Evolutionary conservation across 495 filamentous ascomycete species (phyloP), one percentile per base, ranked within the genome.

Genomic region (Tuber microsphaerosporum): DNA sequence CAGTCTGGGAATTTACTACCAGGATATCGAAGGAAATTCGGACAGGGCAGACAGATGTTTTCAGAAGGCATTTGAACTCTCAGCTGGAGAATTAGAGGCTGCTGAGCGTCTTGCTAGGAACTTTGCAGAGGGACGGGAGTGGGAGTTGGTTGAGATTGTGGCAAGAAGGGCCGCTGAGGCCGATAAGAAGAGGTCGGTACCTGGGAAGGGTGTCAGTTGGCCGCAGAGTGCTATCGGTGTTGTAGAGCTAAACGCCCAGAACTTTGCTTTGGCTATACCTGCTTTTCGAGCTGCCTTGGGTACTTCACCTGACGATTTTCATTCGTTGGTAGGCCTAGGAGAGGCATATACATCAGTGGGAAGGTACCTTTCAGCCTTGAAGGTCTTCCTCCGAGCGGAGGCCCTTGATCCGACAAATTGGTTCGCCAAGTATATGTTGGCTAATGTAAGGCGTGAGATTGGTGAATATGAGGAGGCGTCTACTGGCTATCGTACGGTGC

Each of bases 391-490:
- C 71, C 90, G 94, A 80, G 94, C 94, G 0, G 86, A 89, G 72
- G 84, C 88, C 7, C 80, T 85, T 3, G 84, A 85, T 46, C 80
- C 81, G 61, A 90, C 94, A 61, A 90, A 88, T 46, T 99, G 95
- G 95, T 98, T 97, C 82, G 92, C 93, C 10, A 91, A 92, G 77
- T 97, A 97, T 81, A 97, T 99, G 90, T 87, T 97, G n/a, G 94
- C 94, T 2, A 97, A 99, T 76, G 92, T 98, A 26, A 91, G 92
- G 80, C 88, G 95, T 56, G 95, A 98, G 83, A 87, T 98, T 46
- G 93, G 94, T 16, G 90, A 97, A 26, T 97, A 91, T 82, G 92
- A 94, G 71, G 91, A 91, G 45, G 92, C 95, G 16, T 91, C 94
- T 77, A 79, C 84, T 19, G 89, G 91, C 43, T 97, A 98, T 81